phyloP scores from a whole-genome alignment of 495 filamentous ascomycete species.

The Aspergillus coremiiformis region DNA sequence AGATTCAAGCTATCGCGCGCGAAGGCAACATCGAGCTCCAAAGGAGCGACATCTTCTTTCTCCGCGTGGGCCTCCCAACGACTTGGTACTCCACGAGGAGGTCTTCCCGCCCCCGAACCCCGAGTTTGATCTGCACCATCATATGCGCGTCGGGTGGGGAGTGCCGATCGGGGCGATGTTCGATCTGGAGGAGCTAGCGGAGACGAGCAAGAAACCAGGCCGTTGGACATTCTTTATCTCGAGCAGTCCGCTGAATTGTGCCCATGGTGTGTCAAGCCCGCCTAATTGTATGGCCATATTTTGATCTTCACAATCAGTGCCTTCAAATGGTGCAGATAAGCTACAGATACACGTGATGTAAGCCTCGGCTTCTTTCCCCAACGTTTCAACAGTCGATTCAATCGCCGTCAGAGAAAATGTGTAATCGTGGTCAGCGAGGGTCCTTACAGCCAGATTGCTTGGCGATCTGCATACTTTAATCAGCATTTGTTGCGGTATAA shows the following conservation, averaged over 20 bases:
- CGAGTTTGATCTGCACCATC: conserved; percentile 54
- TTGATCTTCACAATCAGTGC: too few relatives aligned
- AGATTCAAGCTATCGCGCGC: conserved; percentile 43
- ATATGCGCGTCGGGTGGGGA: conserved; percentile 61
- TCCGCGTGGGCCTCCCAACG: conserved; percentile 58
- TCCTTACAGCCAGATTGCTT: not conserved
- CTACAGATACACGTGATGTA: conserved; percentile 10
- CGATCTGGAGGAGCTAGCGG: conserved; percentile 50
- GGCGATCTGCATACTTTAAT: not conserved
- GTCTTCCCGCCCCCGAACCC: conserved; percentile 48
- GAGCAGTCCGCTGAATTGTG: conserved; percentile 53
- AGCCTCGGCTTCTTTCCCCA: conserved; percentile 11
- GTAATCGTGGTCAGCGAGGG: not conserved
- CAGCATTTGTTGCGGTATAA: not conserved
- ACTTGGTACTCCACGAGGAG: conserved; percentile 45
- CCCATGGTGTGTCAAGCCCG: conserved; percentile 36
- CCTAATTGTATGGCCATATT: conserved; percentile 45
- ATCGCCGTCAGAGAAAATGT: not conserved
- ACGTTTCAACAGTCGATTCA: conserved; percentile 6
- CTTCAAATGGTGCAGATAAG: too few relatives aligned
- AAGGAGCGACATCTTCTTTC: conserved; percentile 60
- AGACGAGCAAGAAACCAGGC: conserved; percentile 44
- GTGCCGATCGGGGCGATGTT: conserved; percentile 61
- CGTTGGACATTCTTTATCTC: conserved; percentile 69
- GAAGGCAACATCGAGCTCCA: conserved; percentile 54